Base-by-base conservation (phyloP, 2,329 filamentous ascomycete genomes). In the Talaromyces sp. region DNA sequence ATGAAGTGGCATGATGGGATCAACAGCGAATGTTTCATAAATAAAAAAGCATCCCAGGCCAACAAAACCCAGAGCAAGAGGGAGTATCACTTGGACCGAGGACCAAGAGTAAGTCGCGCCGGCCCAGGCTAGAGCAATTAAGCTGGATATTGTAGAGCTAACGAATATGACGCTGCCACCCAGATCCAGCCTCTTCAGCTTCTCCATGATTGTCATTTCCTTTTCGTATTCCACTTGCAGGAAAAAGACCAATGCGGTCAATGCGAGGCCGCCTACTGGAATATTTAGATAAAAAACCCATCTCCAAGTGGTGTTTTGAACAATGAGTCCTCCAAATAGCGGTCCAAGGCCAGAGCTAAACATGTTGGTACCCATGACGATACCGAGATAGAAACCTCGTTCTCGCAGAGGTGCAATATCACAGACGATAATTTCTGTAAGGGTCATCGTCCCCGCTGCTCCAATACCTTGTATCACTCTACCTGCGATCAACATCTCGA, bases 401-500 rank as follows among this genome's bases (percentile, higher is more conserved):
- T 77, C 72, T 13, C 74, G 66, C 27, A 83, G 71, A 10, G 81
- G 79, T 3, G 83, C 78, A 43, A 83, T 73, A 66, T 84, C 81
- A 13, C 78, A 78, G 2, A 83, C 73, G 1, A 83, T 74, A 19
- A 83, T 77, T 37, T 82, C 79, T 0, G 75, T 76, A 57, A 84
- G 68, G 4, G 73, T 41, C 64, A 27, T 68, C 70, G 67, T 77
- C 0, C 83, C 83, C 1, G 80, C 82, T 1, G 74, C 78, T 0
- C 82, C 83, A 2, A 83, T 69, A 0, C 87, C 86, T 63, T 88
- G 85, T 1, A 89, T 71, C 0, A 79, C 78, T 0, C 86, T 79
- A n/a, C 84, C 85, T 67, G 77, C 79, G 17, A 89, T 85, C 1
- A 90, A 74, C 70, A 82, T 81, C 0, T 67, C 69, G 0, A 74